A percentile compares a stretch with the other conserved stretches of the same genome.
phyloP scores from a whole-genome alignment of 441 rosid species.

The Codiaeum variegatum region DNA sequence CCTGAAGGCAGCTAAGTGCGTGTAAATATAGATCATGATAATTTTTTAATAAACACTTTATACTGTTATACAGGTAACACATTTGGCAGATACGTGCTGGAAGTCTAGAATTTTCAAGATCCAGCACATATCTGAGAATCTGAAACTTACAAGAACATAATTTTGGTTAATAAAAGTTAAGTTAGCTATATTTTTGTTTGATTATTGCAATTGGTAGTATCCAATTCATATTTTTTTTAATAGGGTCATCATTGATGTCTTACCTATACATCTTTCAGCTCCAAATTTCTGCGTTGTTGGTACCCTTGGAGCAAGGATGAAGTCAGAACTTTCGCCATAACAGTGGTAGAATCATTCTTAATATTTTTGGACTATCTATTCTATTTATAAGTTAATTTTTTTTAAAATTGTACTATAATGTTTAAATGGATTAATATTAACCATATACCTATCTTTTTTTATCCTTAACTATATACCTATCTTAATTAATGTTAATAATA shows the following conservation, averaged over 20 bases:
- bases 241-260: slow-evolving; percentile 33
- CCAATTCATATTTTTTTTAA: slow-evolving; percentile 37
- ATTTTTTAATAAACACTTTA: slow-evolving; percentile 10
- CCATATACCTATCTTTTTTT: no score
- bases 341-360: no score
- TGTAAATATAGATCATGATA: not conserved
- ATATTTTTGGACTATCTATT: no score
- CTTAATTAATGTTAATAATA: no score
- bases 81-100: slow-evolving; percentile 58
- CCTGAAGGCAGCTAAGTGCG: no score
- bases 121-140: slow-evolving; percentile 15
- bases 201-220: slow-evolving; percentile 29
- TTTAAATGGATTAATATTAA: no score
- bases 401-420: no score
- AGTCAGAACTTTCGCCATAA: no score
- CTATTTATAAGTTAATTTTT: no score
- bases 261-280: slow-evolving; percentile 50
- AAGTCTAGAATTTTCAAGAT: slow-evolving; percentile 92
- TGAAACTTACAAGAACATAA: slow-evolving; percentile 14
- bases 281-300: slow-evolving; percentile 77
- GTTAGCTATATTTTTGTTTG: slow-evolving; percentile 23
- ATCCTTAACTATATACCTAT: no score
- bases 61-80: slow-evolving; percentile 54
- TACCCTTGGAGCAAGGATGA: no score
- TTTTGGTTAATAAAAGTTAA: slow-evolving; percentile 16